Percentiles rank a stretch among this genome's conserved stretches.
These are phyloP conservation scores for Tulasnella sp. DNA, from an alignment of 768 basidiomycete genomes.

Conservation along the genomic window DNA sequence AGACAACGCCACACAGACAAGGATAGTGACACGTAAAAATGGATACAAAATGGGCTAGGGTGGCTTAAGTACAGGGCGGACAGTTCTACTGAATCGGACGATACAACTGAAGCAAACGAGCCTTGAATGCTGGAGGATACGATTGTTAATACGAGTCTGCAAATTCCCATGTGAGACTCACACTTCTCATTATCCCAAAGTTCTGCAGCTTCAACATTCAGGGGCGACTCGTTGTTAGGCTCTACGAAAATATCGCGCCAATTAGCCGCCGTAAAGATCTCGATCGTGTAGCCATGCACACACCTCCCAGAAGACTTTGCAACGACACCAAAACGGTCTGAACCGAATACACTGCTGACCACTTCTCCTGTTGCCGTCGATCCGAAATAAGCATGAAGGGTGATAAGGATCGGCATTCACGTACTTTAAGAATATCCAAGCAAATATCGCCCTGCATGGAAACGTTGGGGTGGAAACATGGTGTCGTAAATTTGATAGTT, in stretches of 20 bases:
- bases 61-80: no score
- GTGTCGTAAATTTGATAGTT: constrained; percentile 64
- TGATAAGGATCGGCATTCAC: constrained; percentile 15
- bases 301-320: constrained; percentile 79
- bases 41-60: no score
- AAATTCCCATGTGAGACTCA: neutral
- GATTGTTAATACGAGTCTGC: neutral
- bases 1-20: no score
- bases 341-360: constrained; percentile 88
- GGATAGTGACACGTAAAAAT: no score
- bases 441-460: constrained; percentile 64
- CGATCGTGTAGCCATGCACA: constrained; percentile 20
- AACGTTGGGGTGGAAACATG: constrained; percentile 87
- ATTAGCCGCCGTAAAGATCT: neutral
- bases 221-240: constrained; percentile 84
- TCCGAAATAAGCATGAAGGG: neutral
- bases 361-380: constrained; percentile 52
- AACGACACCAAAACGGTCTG: constrained; percentile 80
- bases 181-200: constrained; percentile 47
- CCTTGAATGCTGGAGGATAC: neutral
- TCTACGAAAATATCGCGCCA: constrained; percentile 34
- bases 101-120: constrained; percentile 10
- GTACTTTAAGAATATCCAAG: constrained; percentile 74
- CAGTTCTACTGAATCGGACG: constrained; percentile 2
- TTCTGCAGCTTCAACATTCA: constrained; percentile 75